phyloP scores from a whole-genome alignment of 2,329 filamentous ascomycete species.

The Metarhizium guizhouense region DNA sequence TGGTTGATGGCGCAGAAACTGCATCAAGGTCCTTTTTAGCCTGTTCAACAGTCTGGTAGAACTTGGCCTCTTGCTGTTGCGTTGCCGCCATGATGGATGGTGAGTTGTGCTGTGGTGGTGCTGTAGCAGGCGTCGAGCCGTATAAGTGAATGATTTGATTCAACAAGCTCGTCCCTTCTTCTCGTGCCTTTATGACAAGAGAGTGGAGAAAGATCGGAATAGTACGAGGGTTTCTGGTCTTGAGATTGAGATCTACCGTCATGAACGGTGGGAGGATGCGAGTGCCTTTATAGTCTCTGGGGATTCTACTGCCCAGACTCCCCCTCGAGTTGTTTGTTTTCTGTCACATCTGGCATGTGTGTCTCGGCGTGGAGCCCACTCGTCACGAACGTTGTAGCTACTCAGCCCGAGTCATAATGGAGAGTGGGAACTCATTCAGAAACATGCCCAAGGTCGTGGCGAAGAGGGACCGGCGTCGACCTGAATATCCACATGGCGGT shows the following conservation, averaged over 20 bases:
- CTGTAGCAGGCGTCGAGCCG: background rate
- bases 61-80: slow-evolving; percentile 12
- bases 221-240: too few relatives aligned
- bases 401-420: slow-evolving; percentile 4
- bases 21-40: slow-evolving; percentile 21
- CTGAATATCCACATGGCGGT: slow-evolving; percentile 12
- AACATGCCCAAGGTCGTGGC: background rate
- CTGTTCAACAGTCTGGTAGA: slow-evolving; percentile 22
- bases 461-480: background rate
- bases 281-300: slow-evolving; percentile 22
- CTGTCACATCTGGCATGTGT: background rate
- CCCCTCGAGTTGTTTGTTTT: background rate
- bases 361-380: slow-evolving; percentile 6
- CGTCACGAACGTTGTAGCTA: background rate
- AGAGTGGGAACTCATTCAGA: slow-evolving; percentile 1
- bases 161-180: background rate
- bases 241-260: slow-evolving; percentile 21
- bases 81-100: slow-evolving; percentile 6
- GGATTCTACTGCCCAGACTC: background rate
- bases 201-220: background rate
- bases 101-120: slow-evolving; percentile 1
- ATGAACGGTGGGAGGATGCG: slow-evolving; percentile 28
- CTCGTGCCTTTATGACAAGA: background rate
- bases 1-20: slow-evolving; percentile 14
- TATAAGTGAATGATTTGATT: background rate